Base-by-base conservation (phyloP, 228 moss, liverwort and hornwort genomes). In the Sphagnum fallax region DNA sequence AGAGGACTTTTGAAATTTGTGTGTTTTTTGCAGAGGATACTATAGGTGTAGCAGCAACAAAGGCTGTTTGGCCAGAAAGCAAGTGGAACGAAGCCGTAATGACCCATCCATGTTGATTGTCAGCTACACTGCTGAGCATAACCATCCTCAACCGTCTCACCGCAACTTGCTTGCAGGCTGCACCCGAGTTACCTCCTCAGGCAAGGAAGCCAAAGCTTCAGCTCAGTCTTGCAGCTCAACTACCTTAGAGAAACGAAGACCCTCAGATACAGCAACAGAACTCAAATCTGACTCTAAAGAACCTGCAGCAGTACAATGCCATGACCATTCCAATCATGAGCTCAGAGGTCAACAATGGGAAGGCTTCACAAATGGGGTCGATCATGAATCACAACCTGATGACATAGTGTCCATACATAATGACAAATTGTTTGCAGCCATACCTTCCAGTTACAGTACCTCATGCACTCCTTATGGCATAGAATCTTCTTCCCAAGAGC, bases 71-170 rank as follows among this genome's bases (percentile, higher is more conserved):
- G 83, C 83, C 1, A 65, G 83, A 61, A 83, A 83, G 70, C 83
- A 83, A 66, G 83, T 83, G 59, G 83, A 83, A 77, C 83, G 83
- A 51, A 83, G 76, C 60, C 77, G 83, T 5, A 83, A 76, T 0
- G 83, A 83, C 52, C 80, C 80, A 15, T 77, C 83, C 4, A 83
- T 83, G 83, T 77, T 83, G 1, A 83, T 83, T 64, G 80, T 83
- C 61, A 83, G 79, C 4, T 83, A 83, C 64, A 83, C 83, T 11
- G 83, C 83, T 4, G 83, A 83, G 74, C 83, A 83, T 66, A 83
- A 83, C 53, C 83, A 83, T 77, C 74, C 83, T 5, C 80, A 79
- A 79, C 83, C 83, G 11, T 72, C 80, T 32, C 80, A 79, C 70
- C 76, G 83, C 50, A 83, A 83, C 62, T 73, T 79, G 61, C 50